These are phyloP conservation scores for Aspergillus sp. DNA, from an alignment of 2,329 filamentous ascomycete genomes.

Conservation along the genomic window DNA sequence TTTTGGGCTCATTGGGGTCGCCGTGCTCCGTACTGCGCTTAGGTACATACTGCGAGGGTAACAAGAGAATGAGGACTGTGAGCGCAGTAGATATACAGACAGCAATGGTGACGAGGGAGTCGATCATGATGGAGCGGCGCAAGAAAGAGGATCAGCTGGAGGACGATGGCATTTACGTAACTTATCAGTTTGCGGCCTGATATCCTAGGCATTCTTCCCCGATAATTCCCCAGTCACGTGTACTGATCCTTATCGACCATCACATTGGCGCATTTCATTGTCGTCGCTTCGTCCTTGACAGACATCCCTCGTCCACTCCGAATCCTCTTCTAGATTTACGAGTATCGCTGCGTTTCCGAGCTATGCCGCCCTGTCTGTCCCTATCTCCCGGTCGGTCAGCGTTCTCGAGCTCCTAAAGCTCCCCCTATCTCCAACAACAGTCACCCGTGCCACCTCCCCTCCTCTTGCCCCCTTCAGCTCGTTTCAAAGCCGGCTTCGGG, in stretches of 20 bases:
- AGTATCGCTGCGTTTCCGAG: constrained; percentile 9
- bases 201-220: constrained; percentile 2
- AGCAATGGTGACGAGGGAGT: constrained; percentile 33
- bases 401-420: constrained; percentile 21
- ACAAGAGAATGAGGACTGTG: constrained; percentile 51
- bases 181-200: background rate
- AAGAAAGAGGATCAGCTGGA: background rate
- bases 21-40: constrained; percentile 28
- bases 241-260: constrained; percentile 11
- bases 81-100: constrained; percentile 49
- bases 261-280: background rate
- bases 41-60: constrained; percentile 53
- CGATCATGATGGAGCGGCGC: constrained; percentile 29
- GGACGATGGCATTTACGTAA: background rate
- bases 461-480: constrained; percentile 12
- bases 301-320: background rate
- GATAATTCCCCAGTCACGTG: constrained; percentile 15
- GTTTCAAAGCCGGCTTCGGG: constrained; percentile 3
- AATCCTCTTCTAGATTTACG: background rate
- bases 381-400: constrained; percentile 13
- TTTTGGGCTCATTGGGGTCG: constrained; percentile 29
- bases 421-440: constrained; percentile 7
- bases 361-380: constrained; percentile 18
- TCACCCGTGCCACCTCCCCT: constrained; percentile 9
- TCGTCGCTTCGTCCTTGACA: background rate